Evolutionary conservation across 768 basidiomycete genomes (phyloP), one percentile per base, ranked within the genome.

Genomic region (Phylloporus sp.): DNA sequence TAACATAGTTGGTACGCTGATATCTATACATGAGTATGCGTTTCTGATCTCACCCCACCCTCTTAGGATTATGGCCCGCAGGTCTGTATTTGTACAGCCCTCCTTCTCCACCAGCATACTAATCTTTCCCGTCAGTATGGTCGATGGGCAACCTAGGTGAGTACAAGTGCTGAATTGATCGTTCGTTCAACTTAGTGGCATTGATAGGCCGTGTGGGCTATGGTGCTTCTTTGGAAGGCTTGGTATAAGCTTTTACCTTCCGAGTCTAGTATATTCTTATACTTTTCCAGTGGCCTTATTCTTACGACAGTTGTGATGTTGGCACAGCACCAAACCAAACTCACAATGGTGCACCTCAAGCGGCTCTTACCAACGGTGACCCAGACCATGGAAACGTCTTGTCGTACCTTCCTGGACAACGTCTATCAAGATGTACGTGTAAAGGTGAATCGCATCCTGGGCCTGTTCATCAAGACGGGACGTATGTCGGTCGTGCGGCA

Each of bases 321-420:
- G 95, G 95, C n/a, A 94, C 94, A 1, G 76, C 81, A 16, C 69
- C 79, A 8, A 98, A 97, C 67, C 95, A 97, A 68, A 86, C 91
- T 1, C 42, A 81, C 39, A 78, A 86, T 52, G 84, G 82, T 2
- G 64, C 64, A 41, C 94, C 94, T 1, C 49, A 58, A 11, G 78
- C 84, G 4, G 85, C 90, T 6, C 72, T 77, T 6, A 70, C 71
- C 16, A 75, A 77, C 45, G 91, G 91, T 13, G 87, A 89, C 60
- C 61, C 72, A 3, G 59, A 62, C 20, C 72, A 78, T 42, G 74
- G 73, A 47, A 76, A 74, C 39, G 76, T 73, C 9, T 71, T 97
- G 22, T 92, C 90, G 0, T 97, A 77, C 66, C 85, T 97, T 39
- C 89, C 86, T 1, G 95, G 95, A 12, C 94, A 97, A 65, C 80